These are phyloP conservation scores for Scalesia atractyloides DNA, from an alignment of 129 eudicot species.

Conservation along the genomic window DNA sequence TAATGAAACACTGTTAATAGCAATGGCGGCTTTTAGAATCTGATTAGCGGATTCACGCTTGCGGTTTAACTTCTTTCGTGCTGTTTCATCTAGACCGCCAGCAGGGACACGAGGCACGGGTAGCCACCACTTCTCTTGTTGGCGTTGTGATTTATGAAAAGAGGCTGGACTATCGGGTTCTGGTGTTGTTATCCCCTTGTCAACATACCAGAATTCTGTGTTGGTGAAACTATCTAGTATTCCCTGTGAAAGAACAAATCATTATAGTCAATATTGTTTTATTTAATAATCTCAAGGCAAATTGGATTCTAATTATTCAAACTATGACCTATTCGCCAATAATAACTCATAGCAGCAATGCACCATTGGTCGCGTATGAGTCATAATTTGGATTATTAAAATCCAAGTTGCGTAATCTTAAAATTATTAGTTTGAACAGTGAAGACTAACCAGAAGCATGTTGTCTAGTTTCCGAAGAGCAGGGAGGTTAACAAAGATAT, in stretches of 20 bases:
- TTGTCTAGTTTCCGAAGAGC: slow-evolving; percentile 96
- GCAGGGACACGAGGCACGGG: slow-evolving; percentile 97
- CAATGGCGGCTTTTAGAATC: slow-evolving; percentile 85
- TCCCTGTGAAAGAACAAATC: slow-evolving; percentile 49
- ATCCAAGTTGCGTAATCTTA: not conserved
- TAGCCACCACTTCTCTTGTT: slow-evolving; percentile 98
- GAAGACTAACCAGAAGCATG: slow-evolving; percentile 76
- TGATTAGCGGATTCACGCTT: slow-evolving; percentile 89
- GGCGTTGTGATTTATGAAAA: slow-evolving; percentile 70
- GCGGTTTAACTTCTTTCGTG: slow-evolving; percentile 60
- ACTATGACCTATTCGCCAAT: too few relatives aligned
- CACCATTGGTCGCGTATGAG: too few relatives aligned
- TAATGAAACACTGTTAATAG: slow-evolving; percentile 71
- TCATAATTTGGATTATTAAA: too few relatives aligned
- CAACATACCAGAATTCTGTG: slow-evolving; percentile 97
- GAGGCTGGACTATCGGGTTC: slow-evolving; percentile 75
- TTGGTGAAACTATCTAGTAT: slow-evolving; percentile 77
- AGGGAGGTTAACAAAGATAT: slow-evolving; percentile 80
- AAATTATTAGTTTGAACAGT: not conserved
- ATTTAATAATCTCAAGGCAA: not conserved
- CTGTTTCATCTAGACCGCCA: slow-evolving; percentile 73
- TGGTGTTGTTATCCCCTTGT: slow-evolving; percentile 75
- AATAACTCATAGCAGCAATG: too few relatives aligned
- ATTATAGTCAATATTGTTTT: not conserved
- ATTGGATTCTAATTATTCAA: too few relatives aligned